Evolutionary conservation across 169 alveolate genomes (phyloP).

Genomic region (Miamiensis avidus): DNA sequence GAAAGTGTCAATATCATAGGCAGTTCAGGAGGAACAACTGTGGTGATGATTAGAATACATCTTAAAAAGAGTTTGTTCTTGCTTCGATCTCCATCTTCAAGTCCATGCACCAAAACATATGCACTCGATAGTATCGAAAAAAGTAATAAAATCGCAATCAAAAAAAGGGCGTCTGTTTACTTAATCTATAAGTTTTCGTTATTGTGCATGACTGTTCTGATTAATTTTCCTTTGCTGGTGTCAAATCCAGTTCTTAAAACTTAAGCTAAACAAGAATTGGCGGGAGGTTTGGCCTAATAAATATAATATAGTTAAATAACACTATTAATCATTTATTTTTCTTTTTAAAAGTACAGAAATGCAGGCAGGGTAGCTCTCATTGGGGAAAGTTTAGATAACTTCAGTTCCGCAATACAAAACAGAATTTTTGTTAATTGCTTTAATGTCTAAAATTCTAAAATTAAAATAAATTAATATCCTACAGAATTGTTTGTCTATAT

Average conservation of each 20-base stretch:
- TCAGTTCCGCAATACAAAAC: slow-evolving; percentile 95
- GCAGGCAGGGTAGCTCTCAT: slow-evolving; percentile 44
- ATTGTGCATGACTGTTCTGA: slow-evolving; percentile 94
- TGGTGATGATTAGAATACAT: slow-evolving; percentile 95
- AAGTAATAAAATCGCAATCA: slow-evolving; percentile 89
- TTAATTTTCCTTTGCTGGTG: slow-evolving; percentile 96
- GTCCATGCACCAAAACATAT: slow-evolving; percentile 88
- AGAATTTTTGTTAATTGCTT: slow-evolving; percentile 70
- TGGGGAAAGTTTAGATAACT: slow-evolving; percentile 79
- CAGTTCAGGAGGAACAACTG: slow-evolving; percentile 99
- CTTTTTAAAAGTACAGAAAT: neutral
- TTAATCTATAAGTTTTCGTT: slow-evolving; percentile 91
- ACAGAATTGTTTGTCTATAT: neutral
- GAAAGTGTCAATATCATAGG: slow-evolving; percentile 98
- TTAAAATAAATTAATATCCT: neutral
- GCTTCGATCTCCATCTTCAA: slow-evolving; percentile 76
- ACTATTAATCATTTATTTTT: too few species aligned
- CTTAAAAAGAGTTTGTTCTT: slow-evolving; percentile 92
- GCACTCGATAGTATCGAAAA: slow-evolving; percentile 94
- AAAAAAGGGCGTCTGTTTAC: slow-evolving; percentile 92
- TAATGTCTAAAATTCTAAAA: slow-evolving; percentile 51
- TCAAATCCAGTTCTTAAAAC: slow-evolving; percentile 82
- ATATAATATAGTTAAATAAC: too few species aligned
- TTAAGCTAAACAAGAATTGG: slow-evolving; percentile 22
- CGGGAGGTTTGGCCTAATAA: slow-evolving; percentile 1